Percentiles rank a stretch among this genome's conserved stretches.
Evolutionary conservation across 805 yeast genomes (phyloP).

Genomic region (Cyberlindnera suaveolens): DNA sequence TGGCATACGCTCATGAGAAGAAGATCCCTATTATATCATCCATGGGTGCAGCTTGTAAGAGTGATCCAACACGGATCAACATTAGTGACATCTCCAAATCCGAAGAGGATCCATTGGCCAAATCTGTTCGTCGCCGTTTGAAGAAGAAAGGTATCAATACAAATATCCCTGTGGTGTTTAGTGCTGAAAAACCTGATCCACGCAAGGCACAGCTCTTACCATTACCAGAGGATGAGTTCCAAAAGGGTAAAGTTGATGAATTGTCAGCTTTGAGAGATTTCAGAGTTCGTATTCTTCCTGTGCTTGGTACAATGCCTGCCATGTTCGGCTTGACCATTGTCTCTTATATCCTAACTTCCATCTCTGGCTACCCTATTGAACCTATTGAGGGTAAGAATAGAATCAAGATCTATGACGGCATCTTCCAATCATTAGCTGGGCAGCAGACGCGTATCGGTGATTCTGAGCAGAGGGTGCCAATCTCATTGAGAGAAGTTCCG

Average conservation of each 20-base stretch:
- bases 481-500: slow-evolving; percentile 64
- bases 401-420: slow-evolving; percentile 76
- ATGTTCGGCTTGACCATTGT: slow-evolving; percentile 91
- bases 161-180: slow-evolving; percentile 82
- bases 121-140: slow-evolving; percentile 79
- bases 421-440: slow-evolving; percentile 77
- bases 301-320: slow-evolving; percentile 94
- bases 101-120: slow-evolving; percentile 89
- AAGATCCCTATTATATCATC: slow-evolving; percentile 72
- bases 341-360: slow-evolving; percentile 68
- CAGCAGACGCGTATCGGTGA: slow-evolving; percentile 79
- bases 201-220: slow-evolving; percentile 86
- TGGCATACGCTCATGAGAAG: slow-evolving; percentile 61
- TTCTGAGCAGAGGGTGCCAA: slow-evolving; percentile 68
- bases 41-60: slow-evolving; percentile 96
- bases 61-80: slow-evolving; percentile 89
- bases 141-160: slow-evolving; percentile 69
- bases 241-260: slow-evolving; percentile 80
- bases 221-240: slow-evolving; percentile 72
- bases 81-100: slow-evolving; percentile 85
- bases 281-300: slow-evolving; percentile 92
- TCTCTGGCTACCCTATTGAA: slow-evolving; percentile 86
- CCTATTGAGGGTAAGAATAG: slow-evolving; percentile 89
- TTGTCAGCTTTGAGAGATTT: slow-evolving; percentile 82
- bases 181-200: slow-evolving; percentile 96